Conservation (phyloP, 148 eudicot species). For the Polygonum aviculare region DNA sequence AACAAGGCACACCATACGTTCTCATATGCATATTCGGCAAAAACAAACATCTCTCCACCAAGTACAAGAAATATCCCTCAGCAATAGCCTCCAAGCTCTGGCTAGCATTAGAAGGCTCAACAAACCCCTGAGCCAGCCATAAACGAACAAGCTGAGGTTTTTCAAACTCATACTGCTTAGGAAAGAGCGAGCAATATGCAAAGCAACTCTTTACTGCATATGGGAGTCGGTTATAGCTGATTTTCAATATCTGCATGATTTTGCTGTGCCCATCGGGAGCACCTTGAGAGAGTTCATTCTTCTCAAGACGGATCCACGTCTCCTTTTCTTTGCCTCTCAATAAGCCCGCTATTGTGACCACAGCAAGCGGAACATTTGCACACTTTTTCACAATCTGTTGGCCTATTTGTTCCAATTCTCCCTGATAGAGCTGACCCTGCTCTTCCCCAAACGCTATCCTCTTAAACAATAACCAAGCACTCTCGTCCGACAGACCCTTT, state of each 20-base stretch:
- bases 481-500: slow-evolving; percentile 10
- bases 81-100: slow-evolving; percentile 16
- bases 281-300: neutral
- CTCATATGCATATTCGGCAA: slow-evolving; percentile 8
- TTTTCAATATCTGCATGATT: slow-evolving; percentile 20
- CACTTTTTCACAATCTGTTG: slow-evolving; percentile 16
- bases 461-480: slow-evolving; percentile 24
- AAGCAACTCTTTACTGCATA: slow-evolving; percentile 14
- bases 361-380: slow-evolving; percentile 20
- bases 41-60: slow-evolving; percentile 20
- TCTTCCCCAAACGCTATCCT: slow-evolving; percentile 15
- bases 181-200: slow-evolving; percentile 17
- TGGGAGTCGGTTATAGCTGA: slow-evolving; percentile 24
- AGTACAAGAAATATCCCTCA: slow-evolving; percentile 11
- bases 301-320: slow-evolving; percentile 19
- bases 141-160: slow-evolving; percentile 6
- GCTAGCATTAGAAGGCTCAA: neutral
- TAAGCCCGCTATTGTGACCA: slow-evolving; percentile 21
- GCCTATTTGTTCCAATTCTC: neutral
- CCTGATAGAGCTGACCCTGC: too few relatives aligned
- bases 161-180: slow-evolving; percentile 11
- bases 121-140: slow-evolving; percentile 23
- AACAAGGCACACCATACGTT: neutral
- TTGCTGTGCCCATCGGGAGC: neutral
- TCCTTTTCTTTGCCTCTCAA: slow-evolving; percentile 15